These are phyloP conservation scores for Puccinia novopanici DNA, from an alignment of 1,284 basidiomycete species.

Conservation along the genomic window DNA sequence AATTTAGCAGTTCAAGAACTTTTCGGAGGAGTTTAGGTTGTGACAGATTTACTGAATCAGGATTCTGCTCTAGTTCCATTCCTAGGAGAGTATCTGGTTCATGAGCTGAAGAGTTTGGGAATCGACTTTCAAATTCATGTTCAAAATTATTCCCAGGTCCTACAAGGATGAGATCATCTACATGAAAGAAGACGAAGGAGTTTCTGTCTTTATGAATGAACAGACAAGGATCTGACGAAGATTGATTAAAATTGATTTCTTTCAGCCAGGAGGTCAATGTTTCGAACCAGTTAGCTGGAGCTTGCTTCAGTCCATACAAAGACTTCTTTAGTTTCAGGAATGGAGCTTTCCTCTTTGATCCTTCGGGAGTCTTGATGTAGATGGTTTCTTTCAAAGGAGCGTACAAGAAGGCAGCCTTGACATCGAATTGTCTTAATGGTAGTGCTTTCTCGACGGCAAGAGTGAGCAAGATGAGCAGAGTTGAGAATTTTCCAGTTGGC, in stretches of 20 bases:
- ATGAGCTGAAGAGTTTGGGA: neutral
- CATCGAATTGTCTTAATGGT: constrained; percentile 61
- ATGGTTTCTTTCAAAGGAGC: constrained; percentile 61
- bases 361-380: constrained; percentile 59
- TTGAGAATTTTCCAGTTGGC: constrained; percentile 60
- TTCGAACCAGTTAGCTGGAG: neutral
- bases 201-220: neutral
- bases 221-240: neutral
- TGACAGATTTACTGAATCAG: too few relatives aligned
- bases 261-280: neutral
- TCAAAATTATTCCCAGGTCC: neutral
- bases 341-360: constrained; percentile 19
- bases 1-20: neutral
- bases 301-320: constrained; percentile 6
- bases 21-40: neutral
- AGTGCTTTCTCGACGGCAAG: constrained; percentile 59
- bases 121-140: neutral
- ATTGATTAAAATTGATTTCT: neutral
- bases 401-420: constrained; percentile 62
- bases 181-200: neutral
- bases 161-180: neutral
- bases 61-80: too few relatives aligned
- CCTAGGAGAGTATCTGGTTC: neutral
- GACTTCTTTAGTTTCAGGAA: constrained; percentile 5
- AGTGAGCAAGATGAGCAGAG: constrained; percentile 59